Evolutionary conservation across 352 stramenopile genomes (phyloP).

Genomic region (Globisporangium emineosum): DNA sequence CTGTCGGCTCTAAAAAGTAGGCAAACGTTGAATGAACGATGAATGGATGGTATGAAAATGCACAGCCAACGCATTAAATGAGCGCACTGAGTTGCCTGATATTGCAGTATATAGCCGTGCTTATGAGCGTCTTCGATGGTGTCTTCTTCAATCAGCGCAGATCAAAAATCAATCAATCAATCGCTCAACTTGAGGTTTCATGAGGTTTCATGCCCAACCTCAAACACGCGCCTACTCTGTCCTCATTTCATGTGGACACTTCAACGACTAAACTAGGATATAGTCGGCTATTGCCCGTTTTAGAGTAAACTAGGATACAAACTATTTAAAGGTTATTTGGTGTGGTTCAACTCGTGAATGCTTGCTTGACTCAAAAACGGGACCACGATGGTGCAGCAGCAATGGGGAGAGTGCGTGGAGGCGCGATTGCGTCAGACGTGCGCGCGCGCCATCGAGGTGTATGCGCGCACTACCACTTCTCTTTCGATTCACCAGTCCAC

Average conservation of each 20-base stretch:
- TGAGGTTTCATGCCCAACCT: neutral
- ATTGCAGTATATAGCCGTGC: neutral
- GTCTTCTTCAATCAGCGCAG: neutral
- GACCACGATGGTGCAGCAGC: neutral
- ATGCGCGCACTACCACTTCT: neutral
- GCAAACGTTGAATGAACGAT: neutral
- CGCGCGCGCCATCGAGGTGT: conserved; percentile 8
- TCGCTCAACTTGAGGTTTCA: neutral
- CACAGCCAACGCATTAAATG: neutral
- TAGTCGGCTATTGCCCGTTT: neutral
- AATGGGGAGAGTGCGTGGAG: conserved; percentile 5
- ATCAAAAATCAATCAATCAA: neutral
- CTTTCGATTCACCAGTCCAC: neutral
- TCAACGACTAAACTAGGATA: neutral
- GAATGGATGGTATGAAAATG: neutral
- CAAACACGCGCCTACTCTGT: neutral
- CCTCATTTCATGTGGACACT: neutral
- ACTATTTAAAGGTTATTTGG: neutral
- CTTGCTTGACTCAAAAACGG: neutral
- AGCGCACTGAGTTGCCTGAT: neutral
- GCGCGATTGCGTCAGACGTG: conserved; percentile 6
- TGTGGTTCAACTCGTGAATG: neutral
- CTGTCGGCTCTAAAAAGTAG: conserved; percentile 1
- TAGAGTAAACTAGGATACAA: neutral
- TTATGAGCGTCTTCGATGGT: neutral